Evolutionary conservation across 805 yeast species (phyloP).

Genomic region (Wickerhamomyces queroliae): DNA sequence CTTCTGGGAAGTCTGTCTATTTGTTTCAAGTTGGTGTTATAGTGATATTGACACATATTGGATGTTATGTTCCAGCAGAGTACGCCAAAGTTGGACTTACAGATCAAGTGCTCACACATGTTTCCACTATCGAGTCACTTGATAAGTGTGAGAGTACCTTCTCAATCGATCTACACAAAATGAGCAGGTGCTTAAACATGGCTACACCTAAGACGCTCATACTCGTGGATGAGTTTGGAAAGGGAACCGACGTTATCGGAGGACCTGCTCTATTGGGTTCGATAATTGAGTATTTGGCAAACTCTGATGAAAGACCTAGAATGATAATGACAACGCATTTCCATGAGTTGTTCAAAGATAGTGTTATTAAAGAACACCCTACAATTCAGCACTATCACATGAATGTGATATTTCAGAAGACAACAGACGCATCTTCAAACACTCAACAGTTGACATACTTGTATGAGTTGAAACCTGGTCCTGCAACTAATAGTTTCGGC

Average conservation of each 20-base stretch:
- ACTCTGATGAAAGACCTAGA: conserved; percentile 15
- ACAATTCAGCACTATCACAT: conserved; percentile 30
- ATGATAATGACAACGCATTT: conserved; percentile 37
- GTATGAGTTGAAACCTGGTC: conserved; percentile 27
- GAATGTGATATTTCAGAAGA: conserved; percentile 21
- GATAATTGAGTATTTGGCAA: conserved; percentile 22
- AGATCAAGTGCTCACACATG: conserved; percentile 41
- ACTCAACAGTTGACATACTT: conserved; percentile 25
- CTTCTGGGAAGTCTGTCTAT: conserved; percentile 48
- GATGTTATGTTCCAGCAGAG: conserved; percentile 48
- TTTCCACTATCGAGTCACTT: conserved; percentile 34
- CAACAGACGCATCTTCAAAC: background rate
- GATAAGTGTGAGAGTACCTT: conserved; percentile 41
- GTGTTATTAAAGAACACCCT: conserved; percentile 13
- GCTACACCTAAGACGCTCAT: conserved; percentile 36
- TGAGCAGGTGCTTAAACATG: conserved; percentile 35
- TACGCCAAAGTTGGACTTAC: conserved; percentile 40
- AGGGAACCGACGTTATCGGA: conserved; percentile 42
- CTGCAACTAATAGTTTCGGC: conserved; percentile 30
- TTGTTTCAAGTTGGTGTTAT: conserved; percentile 43
- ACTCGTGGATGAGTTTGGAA: conserved; percentile 49
- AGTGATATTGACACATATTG: conserved; percentile 45
- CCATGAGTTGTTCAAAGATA: conserved; percentile 31
- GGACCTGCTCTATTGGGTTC: conserved; percentile 41
- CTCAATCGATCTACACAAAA: conserved; percentile 40